Percentiles rank a stretch among this genome's conserved stretches.
phyloP scores from a whole-genome alignment of 2,329 filamentous ascomycete genomes.

The Talaromyces sp. region DNA sequence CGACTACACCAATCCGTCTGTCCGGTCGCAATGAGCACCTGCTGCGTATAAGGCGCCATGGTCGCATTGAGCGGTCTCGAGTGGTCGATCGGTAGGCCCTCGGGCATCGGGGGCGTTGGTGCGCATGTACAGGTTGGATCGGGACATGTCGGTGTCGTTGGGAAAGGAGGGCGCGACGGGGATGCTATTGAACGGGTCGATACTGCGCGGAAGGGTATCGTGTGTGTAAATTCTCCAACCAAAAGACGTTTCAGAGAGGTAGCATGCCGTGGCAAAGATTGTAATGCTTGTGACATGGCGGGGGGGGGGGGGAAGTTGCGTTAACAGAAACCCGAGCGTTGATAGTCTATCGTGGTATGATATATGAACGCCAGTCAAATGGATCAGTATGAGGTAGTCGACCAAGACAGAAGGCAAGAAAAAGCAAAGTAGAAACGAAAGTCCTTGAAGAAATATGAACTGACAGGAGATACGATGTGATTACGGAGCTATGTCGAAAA shows the following conservation, averaged over 20 bases:
- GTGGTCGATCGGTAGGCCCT: conserved; percentile 70
- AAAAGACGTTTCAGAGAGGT: neutral
- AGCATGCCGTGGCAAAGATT: neutral
- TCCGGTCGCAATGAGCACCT: conserved; percentile 79
- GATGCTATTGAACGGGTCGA: conserved; percentile 6
- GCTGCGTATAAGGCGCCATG: conserved; percentile 74
- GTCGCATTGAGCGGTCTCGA: conserved; percentile 67
- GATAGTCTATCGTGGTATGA: neutral
- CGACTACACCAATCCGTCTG: conserved; percentile 74
- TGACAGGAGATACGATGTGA: neutral
- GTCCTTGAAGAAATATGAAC: neutral
- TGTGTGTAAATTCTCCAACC: neutral
- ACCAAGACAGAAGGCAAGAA: neutral
- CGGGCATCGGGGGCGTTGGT: conserved; percentile 65
- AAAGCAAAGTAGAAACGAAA: neutral
- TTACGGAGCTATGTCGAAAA: neutral
- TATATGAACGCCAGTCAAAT: neutral
- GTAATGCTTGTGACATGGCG: neutral
- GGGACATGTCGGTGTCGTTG: conserved; percentile 60
- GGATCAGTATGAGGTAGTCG: neutral
- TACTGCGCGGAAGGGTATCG: neutral
- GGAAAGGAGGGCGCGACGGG: conserved; percentile 35
- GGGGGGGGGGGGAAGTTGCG: neutral
- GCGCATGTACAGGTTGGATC: conserved; percentile 72
- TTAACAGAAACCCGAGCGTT: neutral